A percentile compares a stretch with the other conserved stretches of the same genome.
These are phyloP conservation scores for Aspergillus clavatus DNA, from an alignment of 2,329 filamentous ascomycete species.

Conservation along the genomic window DNA sequence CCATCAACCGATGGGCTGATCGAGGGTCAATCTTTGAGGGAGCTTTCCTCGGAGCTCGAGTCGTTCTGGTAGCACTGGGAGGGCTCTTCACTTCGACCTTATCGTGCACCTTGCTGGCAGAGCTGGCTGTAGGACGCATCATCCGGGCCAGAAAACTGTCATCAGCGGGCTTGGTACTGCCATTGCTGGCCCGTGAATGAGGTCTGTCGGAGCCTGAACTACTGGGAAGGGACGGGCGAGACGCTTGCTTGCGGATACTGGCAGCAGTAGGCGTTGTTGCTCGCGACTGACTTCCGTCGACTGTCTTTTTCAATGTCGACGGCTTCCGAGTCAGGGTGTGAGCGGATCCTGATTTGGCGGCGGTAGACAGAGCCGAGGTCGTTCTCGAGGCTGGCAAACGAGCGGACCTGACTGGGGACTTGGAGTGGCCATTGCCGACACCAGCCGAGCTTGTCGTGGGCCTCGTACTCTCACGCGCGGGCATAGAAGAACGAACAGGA, in stretches of 20 bases:
- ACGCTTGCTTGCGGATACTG: slow-evolving; percentile 28
- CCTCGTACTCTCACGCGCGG: slow-evolving; percentile 26
- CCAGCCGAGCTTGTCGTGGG: slow-evolving; percentile 20
- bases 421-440: slow-evolving; percentile 29
- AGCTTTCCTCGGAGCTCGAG: slow-evolving; percentile 21
- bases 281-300: slow-evolving; percentile 18
- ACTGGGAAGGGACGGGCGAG: slow-evolving; percentile 28
- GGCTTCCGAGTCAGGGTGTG: slow-evolving; percentile 33
- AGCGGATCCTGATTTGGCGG: slow-evolving; percentile 28
- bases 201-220: slow-evolving; percentile 33
- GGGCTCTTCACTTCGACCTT: slow-evolving; percentile 41
- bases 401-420: slow-evolving; percentile 38
- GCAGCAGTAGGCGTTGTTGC: slow-evolving; percentile 21
- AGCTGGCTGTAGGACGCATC: slow-evolving; percentile 50
- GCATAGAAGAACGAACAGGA: slow-evolving; percentile 26
- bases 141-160: slow-evolving; percentile 48
- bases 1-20: slow-evolving; percentile 16
- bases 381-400: slow-evolving; percentile 40
- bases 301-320: slow-evolving; percentile 30
- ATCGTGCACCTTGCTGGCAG: slow-evolving; percentile 46
- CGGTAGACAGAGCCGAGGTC: slow-evolving; percentile 38
- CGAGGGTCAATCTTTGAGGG: slow-evolving; percentile 22
- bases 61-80: slow-evolving; percentile 24
- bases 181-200: slow-evolving; percentile 39
- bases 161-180: slow-evolving; percentile 35